Percentiles rank a stretch among this genome's conserved stretches.
Conservation (phyloP, 2,329 filamentous ascomycete genomes). For the Colletotrichum higginsianum region DNA sequence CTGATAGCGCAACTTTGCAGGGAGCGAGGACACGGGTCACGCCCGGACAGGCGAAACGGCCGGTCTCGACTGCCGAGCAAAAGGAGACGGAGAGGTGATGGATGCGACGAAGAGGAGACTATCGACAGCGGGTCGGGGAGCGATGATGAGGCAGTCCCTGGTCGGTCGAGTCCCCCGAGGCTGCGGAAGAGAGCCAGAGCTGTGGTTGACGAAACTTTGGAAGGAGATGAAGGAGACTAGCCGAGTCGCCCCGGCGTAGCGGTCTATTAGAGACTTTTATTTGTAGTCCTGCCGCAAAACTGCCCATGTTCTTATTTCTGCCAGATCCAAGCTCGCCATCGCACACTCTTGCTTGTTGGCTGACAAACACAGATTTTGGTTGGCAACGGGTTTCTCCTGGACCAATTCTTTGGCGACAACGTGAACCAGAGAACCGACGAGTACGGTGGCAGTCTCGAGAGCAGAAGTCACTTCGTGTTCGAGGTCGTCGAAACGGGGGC, state of each 20-base stretch:
- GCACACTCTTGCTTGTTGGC: background rate
- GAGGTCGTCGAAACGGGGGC: slow-evolving; percentile 63
- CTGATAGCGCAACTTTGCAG: slow-evolving; percentile 21
- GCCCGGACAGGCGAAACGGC: background rate
- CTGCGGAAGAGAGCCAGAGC: background rate
- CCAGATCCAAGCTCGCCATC: too few species aligned
- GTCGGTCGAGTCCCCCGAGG: background rate
- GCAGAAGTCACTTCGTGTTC: slow-evolving; percentile 64
- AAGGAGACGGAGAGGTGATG: background rate
- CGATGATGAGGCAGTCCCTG: background rate
- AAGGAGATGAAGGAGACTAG: background rate
- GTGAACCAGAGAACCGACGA: slow-evolving; percentile 66
- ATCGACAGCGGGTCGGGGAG: background rate
- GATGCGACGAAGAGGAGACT: background rate
- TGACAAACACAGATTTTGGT: slow-evolving; percentile 2
- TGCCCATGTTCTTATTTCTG: too few species aligned
- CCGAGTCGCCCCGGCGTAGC: background rate
- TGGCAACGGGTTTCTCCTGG: slow-evolving; percentile 73
- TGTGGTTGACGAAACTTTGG: background rate
- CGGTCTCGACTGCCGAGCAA: background rate
- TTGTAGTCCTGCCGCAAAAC: too few species aligned
- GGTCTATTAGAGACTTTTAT: background rate
- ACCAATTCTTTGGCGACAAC: slow-evolving; percentile 70
- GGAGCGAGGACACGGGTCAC: slow-evolving; percentile 6
- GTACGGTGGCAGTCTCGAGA: slow-evolving; percentile 68